Conservation (phyloP, 2,329 filamentous ascomycete species). For the Stemphylium vesicarium region DNA sequence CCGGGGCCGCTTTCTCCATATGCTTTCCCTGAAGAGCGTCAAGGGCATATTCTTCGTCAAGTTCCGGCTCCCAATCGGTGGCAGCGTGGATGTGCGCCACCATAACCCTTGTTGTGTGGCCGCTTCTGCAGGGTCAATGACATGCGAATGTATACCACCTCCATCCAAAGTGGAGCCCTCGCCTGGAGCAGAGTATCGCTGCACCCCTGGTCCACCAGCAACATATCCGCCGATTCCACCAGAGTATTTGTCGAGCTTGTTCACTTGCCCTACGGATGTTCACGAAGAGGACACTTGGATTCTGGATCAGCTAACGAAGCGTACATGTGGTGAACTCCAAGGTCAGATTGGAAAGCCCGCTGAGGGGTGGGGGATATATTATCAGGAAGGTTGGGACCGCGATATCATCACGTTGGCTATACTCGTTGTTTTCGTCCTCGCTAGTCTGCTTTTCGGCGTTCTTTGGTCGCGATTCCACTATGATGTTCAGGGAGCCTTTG, state of each 20-base stretch:
- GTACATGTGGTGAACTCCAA: constrained; percentile 24
- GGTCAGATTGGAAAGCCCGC: constrained; percentile 24
- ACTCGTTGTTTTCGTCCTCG: constrained; percentile 19
- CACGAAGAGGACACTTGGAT: constrained; percentile 28
- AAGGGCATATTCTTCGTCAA: constrained; percentile 31
- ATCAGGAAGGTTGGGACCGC: constrained; percentile 30
- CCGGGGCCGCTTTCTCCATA: constrained; percentile 11
- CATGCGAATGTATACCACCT: constrained; percentile 34
- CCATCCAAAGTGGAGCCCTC: constrained; percentile 27
- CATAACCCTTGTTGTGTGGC: constrained; percentile 23
- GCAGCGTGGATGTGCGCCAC: constrained; percentile 28
- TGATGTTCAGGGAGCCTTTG: constrained; percentile 36
- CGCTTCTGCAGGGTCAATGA: not conserved
- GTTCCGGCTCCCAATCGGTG: constrained; percentile 23
- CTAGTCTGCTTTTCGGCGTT: constrained; percentile 28
- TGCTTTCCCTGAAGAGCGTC: constrained; percentile 23
- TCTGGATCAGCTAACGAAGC: constrained; percentile 30
- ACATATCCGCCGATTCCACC: constrained; percentile 32
- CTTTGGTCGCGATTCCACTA: constrained; percentile 29
- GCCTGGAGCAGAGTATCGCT: constrained; percentile 31
- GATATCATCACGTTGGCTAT: constrained; percentile 19
- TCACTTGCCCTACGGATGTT: constrained; percentile 24
- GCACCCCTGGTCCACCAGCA: constrained; percentile 21
- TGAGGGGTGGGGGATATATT: constrained; percentile 40
- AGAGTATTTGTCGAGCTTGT: constrained; percentile 26